A percentile compares a stretch with the other conserved stretches of the same genome.
Evolutionary conservation across 805 yeast genomes (phyloP).

Genomic region (Hanseniaspora guilliermondii): DNA sequence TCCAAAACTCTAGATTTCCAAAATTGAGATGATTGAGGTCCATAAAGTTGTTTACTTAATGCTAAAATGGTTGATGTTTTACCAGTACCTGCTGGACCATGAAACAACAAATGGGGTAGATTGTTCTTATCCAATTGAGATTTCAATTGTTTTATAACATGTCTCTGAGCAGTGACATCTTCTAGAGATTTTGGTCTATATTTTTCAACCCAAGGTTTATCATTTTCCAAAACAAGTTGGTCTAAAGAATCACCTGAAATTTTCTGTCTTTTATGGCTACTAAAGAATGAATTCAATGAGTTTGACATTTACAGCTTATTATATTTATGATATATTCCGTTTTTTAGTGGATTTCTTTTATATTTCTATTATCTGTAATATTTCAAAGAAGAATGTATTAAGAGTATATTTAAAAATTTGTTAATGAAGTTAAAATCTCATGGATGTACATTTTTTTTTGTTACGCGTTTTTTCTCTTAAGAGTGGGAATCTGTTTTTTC

Average conservation of each 20-base stretch:
- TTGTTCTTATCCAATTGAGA: constrained; percentile 69
- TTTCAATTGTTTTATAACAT: constrained; percentile 71
- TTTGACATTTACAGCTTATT: not conserved
- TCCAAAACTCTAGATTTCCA: constrained; percentile 64
- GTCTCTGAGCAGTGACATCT: constrained; percentile 86
- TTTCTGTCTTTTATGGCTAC: constrained; percentile 24
- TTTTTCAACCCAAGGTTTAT: constrained; percentile 86
- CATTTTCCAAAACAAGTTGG: constrained; percentile 20
- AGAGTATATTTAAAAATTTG: too few relatives aligned
- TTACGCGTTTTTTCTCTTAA: too few relatives aligned
- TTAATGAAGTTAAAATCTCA: too few relatives aligned
- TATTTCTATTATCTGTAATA: too few relatives aligned
- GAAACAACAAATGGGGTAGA: constrained; percentile 81
- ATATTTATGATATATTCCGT: too few relatives aligned
- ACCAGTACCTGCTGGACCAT: constrained; percentile 92
- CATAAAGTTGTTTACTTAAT: constrained; percentile 65
- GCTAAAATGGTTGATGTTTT: constrained; percentile 82
- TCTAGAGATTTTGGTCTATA: constrained; percentile 78
- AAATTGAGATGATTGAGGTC: constrained; percentile 40
- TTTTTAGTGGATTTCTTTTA: not conserved
- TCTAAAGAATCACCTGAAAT: constrained; percentile 11
- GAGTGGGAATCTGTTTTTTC: too few relatives aligned
- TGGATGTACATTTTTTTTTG: too few relatives aligned
- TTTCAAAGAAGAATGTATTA: too few relatives aligned
- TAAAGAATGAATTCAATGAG: constrained; percentile 20